These are phyloP conservation scores for Haplosporangium sp. DNA, from an alignment of 371 early-diverging fungal species.

Conservation along the genomic window DNA sequence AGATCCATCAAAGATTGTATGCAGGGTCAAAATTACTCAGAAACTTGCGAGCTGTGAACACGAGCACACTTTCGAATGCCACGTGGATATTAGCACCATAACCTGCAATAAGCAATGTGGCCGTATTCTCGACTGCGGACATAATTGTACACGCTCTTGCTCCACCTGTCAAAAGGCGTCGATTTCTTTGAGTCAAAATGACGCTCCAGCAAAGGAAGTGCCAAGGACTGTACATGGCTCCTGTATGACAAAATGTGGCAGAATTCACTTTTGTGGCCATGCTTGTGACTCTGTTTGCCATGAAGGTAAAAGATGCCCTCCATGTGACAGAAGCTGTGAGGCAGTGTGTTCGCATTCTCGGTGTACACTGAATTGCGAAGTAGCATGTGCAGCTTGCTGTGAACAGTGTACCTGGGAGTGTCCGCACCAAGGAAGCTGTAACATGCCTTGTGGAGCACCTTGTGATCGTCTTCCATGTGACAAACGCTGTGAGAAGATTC, in stretches of 20 bases:
- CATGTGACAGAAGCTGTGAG: constrained; percentile 55
- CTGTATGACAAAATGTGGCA: constrained; percentile 20
- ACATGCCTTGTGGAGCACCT: constrained; percentile 65
- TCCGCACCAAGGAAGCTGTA: constrained; percentile 59
- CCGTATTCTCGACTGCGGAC: constrained; percentile 43
- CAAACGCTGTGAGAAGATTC: constrained; percentile 55
- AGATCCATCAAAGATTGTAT: constrained; percentile 25
- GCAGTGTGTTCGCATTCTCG: constrained; percentile 56
- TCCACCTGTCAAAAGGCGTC: constrained; percentile 22
- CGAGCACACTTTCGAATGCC: constrained; percentile 35
- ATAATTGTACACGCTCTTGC: constrained; percentile 41
- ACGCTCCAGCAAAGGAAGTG: background rate
- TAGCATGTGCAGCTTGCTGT: constrained; percentile 59
- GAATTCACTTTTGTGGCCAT: constrained; percentile 31
- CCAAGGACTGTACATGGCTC: constrained; percentile 19
- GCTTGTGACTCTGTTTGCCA: constrained; percentile 43
- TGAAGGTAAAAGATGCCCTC: constrained; percentile 46
- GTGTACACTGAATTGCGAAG: constrained; percentile 55
- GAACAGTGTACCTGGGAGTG: constrained; percentile 62
- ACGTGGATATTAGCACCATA: background rate
- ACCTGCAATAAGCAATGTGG: constrained; percentile 22
- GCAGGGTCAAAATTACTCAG: constrained; percentile 27
- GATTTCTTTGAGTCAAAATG: background rate
- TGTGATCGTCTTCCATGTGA: constrained; percentile 68
- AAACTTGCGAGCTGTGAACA: constrained; percentile 56